Base-by-base conservation (phyloP, 225 moss, liverwort and hornwort genomes). In the Marchantia paleacea region DNA sequence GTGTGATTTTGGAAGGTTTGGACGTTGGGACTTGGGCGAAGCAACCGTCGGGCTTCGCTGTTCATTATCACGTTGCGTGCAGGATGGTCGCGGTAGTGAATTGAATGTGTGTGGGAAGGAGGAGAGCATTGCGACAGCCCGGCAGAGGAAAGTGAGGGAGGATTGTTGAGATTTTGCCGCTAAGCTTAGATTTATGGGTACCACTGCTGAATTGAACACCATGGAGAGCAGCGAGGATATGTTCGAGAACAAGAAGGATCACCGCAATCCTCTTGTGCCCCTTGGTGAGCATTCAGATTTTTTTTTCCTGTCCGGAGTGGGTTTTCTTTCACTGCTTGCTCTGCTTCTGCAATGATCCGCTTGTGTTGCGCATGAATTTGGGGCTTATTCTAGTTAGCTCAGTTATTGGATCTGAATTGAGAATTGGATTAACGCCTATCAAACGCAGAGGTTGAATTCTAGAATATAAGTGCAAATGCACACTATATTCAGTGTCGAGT, bases 221-320 rank as follows among this genome's bases (percentile, higher is more conserved):
- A 76, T 85, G 85, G 85, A 85, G 55, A 28, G 30, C n/a, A 28
- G 30, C n/a, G 88, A 89, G 55, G 89, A 87, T 11, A 82, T 89
- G 83, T 91, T 93, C 52, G 84, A 76, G 19, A 78, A 52, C 4
- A 81, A 87, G 79, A 87, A 80, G 71, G 86, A 81, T 54, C 71
- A 90, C 29, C 83, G 82, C 76, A 90, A 83, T 82, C 89, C 90
- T 24, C 86, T 91, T 4, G 90, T 91, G 12, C 85, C 88, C 6
- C 82, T 87, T 22, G 89, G 89, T 91, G 30, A 16, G 24, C 31
- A 39, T 70, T 7, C 16, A 5, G 66, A 78, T 7, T 31, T 16
- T 50, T 22, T 14, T 12, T 4, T 4, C 28, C 24, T 52, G 73
- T 53, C 25, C 13, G 67, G 25, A 29, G 1, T n/a, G n/a, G n/a